A percentile compares a stretch with the other conserved stretches of the same genome.
Conservation (phyloP, 257 asterid species). For the Solanum ossicruentum region DNA sequence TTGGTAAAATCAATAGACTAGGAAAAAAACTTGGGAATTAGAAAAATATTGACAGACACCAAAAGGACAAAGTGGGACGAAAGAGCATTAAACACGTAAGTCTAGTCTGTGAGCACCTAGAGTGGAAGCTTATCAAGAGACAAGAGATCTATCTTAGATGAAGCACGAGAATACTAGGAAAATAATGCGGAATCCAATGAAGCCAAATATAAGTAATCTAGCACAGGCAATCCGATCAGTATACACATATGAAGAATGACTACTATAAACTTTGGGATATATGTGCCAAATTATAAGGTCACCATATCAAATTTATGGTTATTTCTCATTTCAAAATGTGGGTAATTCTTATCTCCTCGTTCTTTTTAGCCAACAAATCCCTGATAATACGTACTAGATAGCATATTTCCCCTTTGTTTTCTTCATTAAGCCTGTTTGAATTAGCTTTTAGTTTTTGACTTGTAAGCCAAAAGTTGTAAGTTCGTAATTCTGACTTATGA, state of each 20-base stretch:
- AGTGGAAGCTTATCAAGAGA: background rate
- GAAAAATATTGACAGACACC: background rate
- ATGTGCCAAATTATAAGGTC: background rate
- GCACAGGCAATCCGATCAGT: background rate
- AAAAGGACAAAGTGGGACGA: background rate
- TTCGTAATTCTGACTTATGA: no score
- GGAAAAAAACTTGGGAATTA: background rate
- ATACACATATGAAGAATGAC: background rate
- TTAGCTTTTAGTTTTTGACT: no score
- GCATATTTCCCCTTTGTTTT: background rate
- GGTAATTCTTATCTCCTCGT: background rate
- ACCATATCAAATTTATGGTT: background rate
- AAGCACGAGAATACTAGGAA: background rate
- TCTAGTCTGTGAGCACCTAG: background rate
- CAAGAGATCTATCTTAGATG: background rate
- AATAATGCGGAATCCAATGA: background rate
- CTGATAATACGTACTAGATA: background rate
- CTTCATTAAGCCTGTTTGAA: background rate
- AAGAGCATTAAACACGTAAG: background rate
- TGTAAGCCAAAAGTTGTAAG: no score
- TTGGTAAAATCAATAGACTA: background rate
- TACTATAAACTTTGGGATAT: background rate
- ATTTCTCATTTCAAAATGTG: background rate
- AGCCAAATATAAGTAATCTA: background rate
- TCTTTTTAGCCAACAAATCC: background rate